Percentiles rank a stretch among this genome's conserved stretches.
Evolutionary conservation across 805 yeast species (phyloP).

Genomic region (Yarrowia divulgata): DNA sequence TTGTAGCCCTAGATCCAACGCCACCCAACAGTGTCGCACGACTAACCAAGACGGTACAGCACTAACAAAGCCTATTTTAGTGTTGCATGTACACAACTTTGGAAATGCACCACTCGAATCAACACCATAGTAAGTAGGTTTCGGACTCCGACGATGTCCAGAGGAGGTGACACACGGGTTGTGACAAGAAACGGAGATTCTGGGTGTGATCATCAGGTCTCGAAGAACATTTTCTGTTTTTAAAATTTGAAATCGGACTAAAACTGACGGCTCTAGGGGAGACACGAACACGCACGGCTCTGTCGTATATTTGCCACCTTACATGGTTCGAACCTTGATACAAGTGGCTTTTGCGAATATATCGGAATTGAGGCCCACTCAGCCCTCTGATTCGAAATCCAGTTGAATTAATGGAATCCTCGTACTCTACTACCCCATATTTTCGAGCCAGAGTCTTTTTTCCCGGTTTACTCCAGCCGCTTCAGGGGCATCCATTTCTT

Average conservation of each 20-base stretch:
- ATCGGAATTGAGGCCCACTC: too few relatives aligned
- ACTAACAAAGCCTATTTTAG: background rate
- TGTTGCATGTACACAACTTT: background rate
- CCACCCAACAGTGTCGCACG: background rate
- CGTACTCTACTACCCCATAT: too few relatives aligned
- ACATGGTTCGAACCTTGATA: conserved; percentile 13
- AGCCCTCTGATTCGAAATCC: background rate
- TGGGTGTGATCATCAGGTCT: background rate
- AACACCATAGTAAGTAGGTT: background rate
- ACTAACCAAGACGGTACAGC: background rate
- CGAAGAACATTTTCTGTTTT: background rate
- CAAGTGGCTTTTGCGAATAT: background rate
- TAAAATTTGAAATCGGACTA: background rate
- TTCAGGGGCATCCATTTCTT: background rate
- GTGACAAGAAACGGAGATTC: background rate
- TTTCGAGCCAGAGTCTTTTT: too few relatives aligned
- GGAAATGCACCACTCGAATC: background rate
- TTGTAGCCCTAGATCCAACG: too few relatives aligned
- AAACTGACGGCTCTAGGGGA: background rate
- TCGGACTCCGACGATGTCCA: conserved; percentile 5
- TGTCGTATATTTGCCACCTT: conserved; percentile 30
- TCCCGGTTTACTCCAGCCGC: too few relatives aligned
- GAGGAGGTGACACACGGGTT: background rate
- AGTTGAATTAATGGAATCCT: too few relatives aligned
- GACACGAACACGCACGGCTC: conserved; percentile 15